Conservation (phyloP, 2,329 filamentous ascomycete genomes). For the Plenodomus biglobosus region DNA sequence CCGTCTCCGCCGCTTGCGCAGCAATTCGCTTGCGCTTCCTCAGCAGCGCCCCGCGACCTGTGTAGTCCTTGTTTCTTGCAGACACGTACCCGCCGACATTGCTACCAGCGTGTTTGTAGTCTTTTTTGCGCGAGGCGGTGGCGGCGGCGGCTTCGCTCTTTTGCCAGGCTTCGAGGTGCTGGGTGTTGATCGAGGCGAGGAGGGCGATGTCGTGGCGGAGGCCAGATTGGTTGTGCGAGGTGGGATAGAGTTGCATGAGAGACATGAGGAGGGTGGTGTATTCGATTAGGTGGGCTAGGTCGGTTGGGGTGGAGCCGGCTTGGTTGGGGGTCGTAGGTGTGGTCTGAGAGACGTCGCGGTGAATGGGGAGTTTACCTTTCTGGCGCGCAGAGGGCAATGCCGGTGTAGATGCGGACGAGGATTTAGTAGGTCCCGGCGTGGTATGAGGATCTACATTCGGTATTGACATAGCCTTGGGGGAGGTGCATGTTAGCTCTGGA, state of each 20-base stretch:
- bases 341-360: neutral
- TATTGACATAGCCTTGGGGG: neutral
- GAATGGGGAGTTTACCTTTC: conserved; percentile 4
- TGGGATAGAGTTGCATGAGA: conserved; percentile 19
- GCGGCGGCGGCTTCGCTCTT: conserved; percentile 1
- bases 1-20: neutral
- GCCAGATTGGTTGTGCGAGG: conserved; percentile 12
- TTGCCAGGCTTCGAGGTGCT: conserved; percentile 19
- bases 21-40: neutral
- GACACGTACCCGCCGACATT: too few species aligned
- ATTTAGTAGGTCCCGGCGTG: neutral
- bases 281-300: conserved; percentile 13
- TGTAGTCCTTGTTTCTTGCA: too few species aligned
- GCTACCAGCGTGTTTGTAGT: too few species aligned
- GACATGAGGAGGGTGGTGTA: conserved; percentile 18
- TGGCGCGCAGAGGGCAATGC: neutral
- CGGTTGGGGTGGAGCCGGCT: neutral
- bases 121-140: too few species aligned
- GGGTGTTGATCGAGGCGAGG: conserved; percentile 16
- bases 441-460: neutral
- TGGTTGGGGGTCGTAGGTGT: neutral
- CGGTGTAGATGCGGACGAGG: neutral
- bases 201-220: conserved; percentile 24
- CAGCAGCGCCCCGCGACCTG: neutral
- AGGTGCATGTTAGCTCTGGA: neutral